Base-by-base conservation (phyloP, 2,329 filamentous ascomycete genomes). In the Paramyrothecium roridum region DNA sequence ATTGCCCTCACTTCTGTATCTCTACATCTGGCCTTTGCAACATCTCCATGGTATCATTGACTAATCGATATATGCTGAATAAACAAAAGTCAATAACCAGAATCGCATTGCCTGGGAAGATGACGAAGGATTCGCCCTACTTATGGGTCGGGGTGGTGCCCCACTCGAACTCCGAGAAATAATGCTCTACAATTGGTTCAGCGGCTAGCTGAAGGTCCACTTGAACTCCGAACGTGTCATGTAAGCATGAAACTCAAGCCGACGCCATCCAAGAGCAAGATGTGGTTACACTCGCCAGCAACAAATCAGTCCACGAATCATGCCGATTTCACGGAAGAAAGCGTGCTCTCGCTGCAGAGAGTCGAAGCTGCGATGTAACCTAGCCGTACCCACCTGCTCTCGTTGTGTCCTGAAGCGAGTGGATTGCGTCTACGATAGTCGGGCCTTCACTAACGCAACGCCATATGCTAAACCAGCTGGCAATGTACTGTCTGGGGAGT, bases 291-390 rank as follows among this genome's bases (percentile, higher is more conserved):
- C 10, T 30, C 26, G 10, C 10, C 26, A 30, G 10, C 4, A 10
- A 30, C 26, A 30, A 30, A 4, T 4, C 10, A 10, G 26, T 30
- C 26, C 4, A 30, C 23, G 17, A 30, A 53, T 22, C 37, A 47
- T 56, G 56, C 56, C 56, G 3, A 53, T 58, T 20, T 54, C 54
- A 13, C 50, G 56, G 12, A 59, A 59, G 52, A 59, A 59, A 23
- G 52, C 57, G 10, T 59, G 57, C 47, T 19, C 52, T 4, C 57
- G 52, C n/a, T 59, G 57, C 21, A 51, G 57, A 3, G 48, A 37
- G 22, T 53, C 57, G 37, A 59, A 59, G 54, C 45, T 53, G 8
- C 52, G 57, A 2, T 59, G 57, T 40, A 56, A 40, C 40, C 20
- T 56, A 2, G 52, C 22, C 6, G 13, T 50, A 17, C 57, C 57